phyloP scores from a whole-genome alignment of 2,329 filamentous ascomycete genomes.

The Nemania serpens region DNA sequence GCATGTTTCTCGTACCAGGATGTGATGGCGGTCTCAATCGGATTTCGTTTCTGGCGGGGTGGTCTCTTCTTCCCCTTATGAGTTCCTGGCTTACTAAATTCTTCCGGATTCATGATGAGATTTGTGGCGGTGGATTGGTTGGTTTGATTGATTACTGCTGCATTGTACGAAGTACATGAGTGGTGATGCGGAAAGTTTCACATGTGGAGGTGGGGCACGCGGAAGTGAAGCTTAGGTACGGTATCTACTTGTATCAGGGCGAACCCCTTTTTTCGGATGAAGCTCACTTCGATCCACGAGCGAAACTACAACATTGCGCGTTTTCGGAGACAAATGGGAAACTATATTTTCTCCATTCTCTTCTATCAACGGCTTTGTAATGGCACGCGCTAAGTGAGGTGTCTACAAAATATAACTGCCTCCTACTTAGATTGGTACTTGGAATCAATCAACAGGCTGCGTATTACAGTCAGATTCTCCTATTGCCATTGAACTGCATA shows the following conservation, averaged over 20 bases:
- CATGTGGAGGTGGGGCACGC: slow-evolving; percentile 8
- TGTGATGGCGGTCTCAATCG: slow-evolving; percentile 27
- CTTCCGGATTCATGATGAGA: slow-evolving; percentile 10
- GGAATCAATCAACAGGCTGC: too few species aligned
- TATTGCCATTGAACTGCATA: too few species aligned
- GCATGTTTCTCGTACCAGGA: slow-evolving; percentile 14
- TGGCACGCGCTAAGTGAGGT: too few species aligned
- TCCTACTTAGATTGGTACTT: too few species aligned
- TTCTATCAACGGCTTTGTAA: too few species aligned
- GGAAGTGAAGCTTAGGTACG: background rate
- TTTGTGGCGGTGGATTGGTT: background rate
- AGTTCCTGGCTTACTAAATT: background rate
- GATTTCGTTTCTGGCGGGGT: slow-evolving; percentile 21
- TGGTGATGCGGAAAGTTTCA: background rate
- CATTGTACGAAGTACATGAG: background rate
- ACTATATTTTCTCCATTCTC: too few species aligned
- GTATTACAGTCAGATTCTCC: too few species aligned
- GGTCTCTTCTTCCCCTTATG: background rate
- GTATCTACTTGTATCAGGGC: background rate
- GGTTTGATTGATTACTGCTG: background rate
- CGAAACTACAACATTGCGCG: too few species aligned
- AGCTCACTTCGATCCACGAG: background rate
- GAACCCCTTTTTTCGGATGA: slow-evolving; percentile 12
- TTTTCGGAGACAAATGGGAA: too few species aligned
- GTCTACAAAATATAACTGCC: too few species aligned